Evolutionary conservation across 768 basidiomycete genomes (phyloP), one percentile per base, ranked within the genome.

Genomic region (Collybiopsis confluens): DNA sequence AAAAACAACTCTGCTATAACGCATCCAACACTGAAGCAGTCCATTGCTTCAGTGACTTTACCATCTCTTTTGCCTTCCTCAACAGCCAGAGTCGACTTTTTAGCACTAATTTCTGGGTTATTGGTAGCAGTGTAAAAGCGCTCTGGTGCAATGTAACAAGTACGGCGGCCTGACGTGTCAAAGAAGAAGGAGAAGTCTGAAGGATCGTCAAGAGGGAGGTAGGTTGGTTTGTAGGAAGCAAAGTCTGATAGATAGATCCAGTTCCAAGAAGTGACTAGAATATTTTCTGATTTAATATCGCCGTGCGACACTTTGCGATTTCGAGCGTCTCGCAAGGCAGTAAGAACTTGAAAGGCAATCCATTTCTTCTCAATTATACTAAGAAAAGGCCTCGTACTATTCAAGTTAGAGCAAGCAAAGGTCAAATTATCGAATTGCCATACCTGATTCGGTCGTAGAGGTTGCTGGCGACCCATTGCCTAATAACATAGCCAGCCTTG

Each of bases 181-280:
- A 95, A 98, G 77, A 86, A 99, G 75, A 94, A 97, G 3, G 94
- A 95, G 68, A 98, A 99, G 70, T 96, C 94, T 7, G 95, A 85
- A 3, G 97, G 97, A 65, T 98, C 95, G 64, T 99, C 93, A 41
- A 98, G 79, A 0, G 97, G 97, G 10, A 99, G 82, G 67, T 85
- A 91, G 2, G 93, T 95, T 0, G 95, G 97, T 66, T 99, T 99
- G 80, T 91, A 95, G 0, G 86, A 81, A 0, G 95, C 91, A 66
- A 98, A 98, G 71, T 98, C 97, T 38, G 95, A 90, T 47, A 99
- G 76, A 63, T 94, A 93, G 10, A 97, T 80, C 85, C 92, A 92
- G 63, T 98, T 95, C 79, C 92, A 95, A 0, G 96, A 94, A 0
- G 95, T 94, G 45, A 98, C 92, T 47, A 98, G 81, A 60, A 99